Evolutionary conservation across 352 stramenopile species (phyloP), one percentile per base, ranked within the genome.

Genomic region (Globisporangium polare): DNA sequence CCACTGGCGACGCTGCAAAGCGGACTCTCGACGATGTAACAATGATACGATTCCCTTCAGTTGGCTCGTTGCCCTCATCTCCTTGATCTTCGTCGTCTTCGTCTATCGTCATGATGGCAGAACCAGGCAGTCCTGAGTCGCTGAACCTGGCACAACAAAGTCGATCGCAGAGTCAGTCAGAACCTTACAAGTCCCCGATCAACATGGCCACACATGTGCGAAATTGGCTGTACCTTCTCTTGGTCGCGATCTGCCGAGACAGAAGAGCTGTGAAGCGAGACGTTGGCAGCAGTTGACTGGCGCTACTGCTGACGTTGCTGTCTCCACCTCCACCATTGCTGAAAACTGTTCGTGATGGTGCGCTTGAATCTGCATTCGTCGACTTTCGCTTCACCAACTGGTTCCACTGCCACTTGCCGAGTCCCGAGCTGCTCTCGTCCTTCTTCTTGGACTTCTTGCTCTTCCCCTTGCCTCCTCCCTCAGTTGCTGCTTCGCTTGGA

Each of bases 341-440:
- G 22, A 33, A 18, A 12, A n/a, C 29, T 6, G 59, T 10, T 24
- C 50, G 24, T 27, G 26, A 37, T 27, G 18, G 9, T 22, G 50
- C 35, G 1, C 7, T 46, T 1, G 42, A 26, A 7, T 37, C 13
- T n/a, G 17, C 10, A 5, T 20, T 15, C 6, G 33, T 24, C 37
- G 54, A 15, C 22, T 75, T 76, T 33, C 85, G 82, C 31, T 79
- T 73, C 1, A 79, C 64, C 41, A 91, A 60, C 59, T 80, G 75
- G 18, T 72, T 77, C 82, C 82, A 91, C 46, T 91, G 74, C 82
- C 82, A 91, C 41, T 73, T 72, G 0, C 82, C 82, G 0, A 91
- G 58, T 1, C 82, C 82, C 15, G 45, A 62, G 20, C 27, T 84
- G 20, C 20, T 53, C 4, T 71, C 54, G 47, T 55, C 43, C 37